These are phyloP conservation scores for Aspergillus tubingensis DNA, from an alignment of 2,329 filamentous ascomycete genomes.

Conservation along the genomic window DNA sequence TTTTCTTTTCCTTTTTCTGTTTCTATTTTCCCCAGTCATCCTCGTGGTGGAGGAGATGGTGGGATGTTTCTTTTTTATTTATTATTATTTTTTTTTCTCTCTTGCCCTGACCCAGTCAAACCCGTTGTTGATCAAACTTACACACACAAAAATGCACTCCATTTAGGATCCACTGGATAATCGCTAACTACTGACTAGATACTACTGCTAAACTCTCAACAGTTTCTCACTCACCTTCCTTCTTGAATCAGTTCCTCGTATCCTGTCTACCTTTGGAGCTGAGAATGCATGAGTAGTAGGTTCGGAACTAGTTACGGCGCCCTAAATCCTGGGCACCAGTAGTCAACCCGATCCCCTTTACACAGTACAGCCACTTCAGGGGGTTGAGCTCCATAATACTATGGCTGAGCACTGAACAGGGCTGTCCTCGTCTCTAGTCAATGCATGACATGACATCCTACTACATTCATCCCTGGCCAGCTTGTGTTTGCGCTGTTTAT, in stretches of 20 bases:
- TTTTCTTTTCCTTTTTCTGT: neutral
- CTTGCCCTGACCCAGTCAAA: neutral
- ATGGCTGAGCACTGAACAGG: neutral
- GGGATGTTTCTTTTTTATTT: neutral
- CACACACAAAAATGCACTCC: neutral
- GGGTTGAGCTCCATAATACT: neutral
- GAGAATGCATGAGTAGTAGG: neutral
- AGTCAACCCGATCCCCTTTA: neutral
- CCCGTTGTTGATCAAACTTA: slow-evolving; percentile 1
- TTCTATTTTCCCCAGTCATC: neutral
- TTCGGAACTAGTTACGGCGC: neutral
- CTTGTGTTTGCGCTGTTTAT: neutral
- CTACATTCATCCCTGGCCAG: neutral
- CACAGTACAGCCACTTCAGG: neutral
- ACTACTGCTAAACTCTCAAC: neutral
- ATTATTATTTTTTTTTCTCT: neutral
- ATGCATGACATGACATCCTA: slow-evolving; percentile 2
- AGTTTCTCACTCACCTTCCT: neutral
- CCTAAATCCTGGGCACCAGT: neutral
- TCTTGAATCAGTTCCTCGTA: neutral
- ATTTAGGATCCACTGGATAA: neutral
- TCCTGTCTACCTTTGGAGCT: neutral
- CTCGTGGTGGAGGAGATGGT: neutral
- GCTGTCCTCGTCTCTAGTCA: neutral
- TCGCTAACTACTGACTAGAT: too few relatives aligned